Base-by-base conservation (phyloP, 2,329 filamentous ascomycete genomes). In the Paracamarosporium sp. region DNA sequence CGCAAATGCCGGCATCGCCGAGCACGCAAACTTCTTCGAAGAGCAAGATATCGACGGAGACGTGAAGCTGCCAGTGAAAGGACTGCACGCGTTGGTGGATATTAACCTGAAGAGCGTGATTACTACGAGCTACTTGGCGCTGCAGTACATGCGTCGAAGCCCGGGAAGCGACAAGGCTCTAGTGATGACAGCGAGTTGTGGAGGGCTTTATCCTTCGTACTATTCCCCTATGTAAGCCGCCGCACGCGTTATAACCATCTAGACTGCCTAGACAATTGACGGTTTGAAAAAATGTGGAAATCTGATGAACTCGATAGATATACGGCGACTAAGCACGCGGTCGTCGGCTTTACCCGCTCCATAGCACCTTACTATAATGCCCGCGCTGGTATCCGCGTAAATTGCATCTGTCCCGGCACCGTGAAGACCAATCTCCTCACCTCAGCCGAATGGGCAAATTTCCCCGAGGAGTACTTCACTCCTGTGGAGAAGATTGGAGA, bases 1-100 rank as follows among this genome's bases (percentile, higher is more conserved):
- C 63, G 80, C 78, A 25, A 82, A 82, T 55, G 80, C 80, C 2
- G 80, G 80, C 7, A 73, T 81, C 36, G 66, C 79, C 17, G 78
- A 80, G 55, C 67, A 71, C 27, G 57, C 64, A 30, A 78, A 76
- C 52, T 79, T 79, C 67, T 80, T 74, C 63, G 67, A 64, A 40
- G 55, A 44, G 8, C 40, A 55, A 17, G 51, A 38, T 8, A 1
- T 68, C 22, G 50, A 57, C 24, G 55, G 35, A 7, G 35, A 69
- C 1, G 52, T 53, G 17, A 50, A 38, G 5, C 35, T 59, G 4
- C 59, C 55, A 4, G 53, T 65, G 1, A 55, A 78, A 6, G 64
- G 71, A 15, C 66, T 72, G 20, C 52, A 62, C 24, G 55, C 71
- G 5, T 70, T 76, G 12, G 69, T 78, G 27, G 78, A 81, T 41